Percentiles rank a stretch among this genome's conserved stretches.
Conservation (phyloP, 2,329 filamentous ascomycete genomes). For the Atkinsonella hypoxylon region DNA sequence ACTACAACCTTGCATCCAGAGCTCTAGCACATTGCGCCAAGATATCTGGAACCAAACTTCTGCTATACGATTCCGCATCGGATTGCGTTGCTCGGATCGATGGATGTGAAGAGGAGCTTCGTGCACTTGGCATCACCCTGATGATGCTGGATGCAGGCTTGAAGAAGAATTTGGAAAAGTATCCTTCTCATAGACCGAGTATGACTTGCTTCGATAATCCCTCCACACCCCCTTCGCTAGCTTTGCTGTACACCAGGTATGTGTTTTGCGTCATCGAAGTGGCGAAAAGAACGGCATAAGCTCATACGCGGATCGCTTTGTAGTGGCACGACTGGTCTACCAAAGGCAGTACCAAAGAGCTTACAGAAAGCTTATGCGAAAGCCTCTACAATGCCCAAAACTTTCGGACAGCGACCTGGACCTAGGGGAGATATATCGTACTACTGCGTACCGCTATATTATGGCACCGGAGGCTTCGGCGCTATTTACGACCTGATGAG, state of each 20-base stretch:
- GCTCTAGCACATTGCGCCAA: slow-evolving; percentile 4
- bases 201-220: slow-evolving; percentile 5
- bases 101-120: background rate
- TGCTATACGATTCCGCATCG: slow-evolving; percentile 3
- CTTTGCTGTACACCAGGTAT: slow-evolving; percentile 6
- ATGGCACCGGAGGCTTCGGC: slow-evolving; percentile 5
- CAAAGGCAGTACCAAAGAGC: slow-evolving; percentile 1
- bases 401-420: slow-evolving; percentile 1
- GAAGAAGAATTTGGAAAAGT: background rate
- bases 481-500: slow-evolving; percentile 5
- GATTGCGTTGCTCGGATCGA: slow-evolving; percentile 3
- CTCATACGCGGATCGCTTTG: background rate
- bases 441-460: slow-evolving; percentile 5
- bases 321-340: slow-evolving; percentile 6
- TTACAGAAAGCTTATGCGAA: background rate
- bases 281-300: background rate
- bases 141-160: background rate
- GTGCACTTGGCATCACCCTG: background rate
- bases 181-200: background rate
- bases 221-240: background rate
- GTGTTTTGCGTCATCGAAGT: background rate
- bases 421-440: slow-evolving; percentile 3
- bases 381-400: background rate
- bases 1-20: slow-evolving; percentile 5
- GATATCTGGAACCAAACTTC: slow-evolving; percentile 1